Conservation (phyloP, 2,329 filamentous ascomycete species). For the Penicillium sp. region DNA sequence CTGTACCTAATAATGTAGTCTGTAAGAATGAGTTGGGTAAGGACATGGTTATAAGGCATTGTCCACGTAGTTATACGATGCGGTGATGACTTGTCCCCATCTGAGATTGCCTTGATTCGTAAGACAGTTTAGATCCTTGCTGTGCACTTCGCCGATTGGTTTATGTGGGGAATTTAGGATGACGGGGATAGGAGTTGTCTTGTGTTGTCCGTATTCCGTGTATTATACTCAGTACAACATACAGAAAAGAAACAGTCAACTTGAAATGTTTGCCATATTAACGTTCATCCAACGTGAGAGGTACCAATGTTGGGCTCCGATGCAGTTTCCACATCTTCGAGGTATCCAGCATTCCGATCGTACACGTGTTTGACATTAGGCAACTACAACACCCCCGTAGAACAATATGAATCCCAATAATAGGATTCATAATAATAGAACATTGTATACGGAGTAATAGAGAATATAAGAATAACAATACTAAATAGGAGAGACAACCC, state of each 20-base stretch:
- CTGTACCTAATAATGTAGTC: background rate
- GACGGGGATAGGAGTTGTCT: constrained; percentile 4
- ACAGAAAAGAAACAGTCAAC: background rate
- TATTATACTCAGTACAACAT: background rate
- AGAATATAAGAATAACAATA: background rate
- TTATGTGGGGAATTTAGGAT: constrained; percentile 15
- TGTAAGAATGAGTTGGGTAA: background rate
- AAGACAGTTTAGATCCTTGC: constrained; percentile 9
- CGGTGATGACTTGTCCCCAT: constrained; percentile 1
- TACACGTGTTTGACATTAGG: constrained; percentile 17
- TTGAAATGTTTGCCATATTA: background rate
- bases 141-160: constrained; percentile 15
- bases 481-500: constrained; percentile 1
- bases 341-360: constrained; percentile 12
- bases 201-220: background rate
- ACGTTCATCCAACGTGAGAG: background rate
- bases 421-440: background rate
- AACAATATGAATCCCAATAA: background rate
- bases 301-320: background rate
- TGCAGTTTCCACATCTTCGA: background rate
- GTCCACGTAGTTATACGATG: background rate
- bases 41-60: background rate
- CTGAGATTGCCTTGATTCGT: constrained; percentile 11
- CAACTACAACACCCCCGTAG: background rate
- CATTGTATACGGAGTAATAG: background rate